Percentiles rank a stretch among this genome's conserved stretches.
Evolutionary conservation across 306 rosid species (phyloP).

Genomic region (Gynostemma pentaphyllum): DNA sequence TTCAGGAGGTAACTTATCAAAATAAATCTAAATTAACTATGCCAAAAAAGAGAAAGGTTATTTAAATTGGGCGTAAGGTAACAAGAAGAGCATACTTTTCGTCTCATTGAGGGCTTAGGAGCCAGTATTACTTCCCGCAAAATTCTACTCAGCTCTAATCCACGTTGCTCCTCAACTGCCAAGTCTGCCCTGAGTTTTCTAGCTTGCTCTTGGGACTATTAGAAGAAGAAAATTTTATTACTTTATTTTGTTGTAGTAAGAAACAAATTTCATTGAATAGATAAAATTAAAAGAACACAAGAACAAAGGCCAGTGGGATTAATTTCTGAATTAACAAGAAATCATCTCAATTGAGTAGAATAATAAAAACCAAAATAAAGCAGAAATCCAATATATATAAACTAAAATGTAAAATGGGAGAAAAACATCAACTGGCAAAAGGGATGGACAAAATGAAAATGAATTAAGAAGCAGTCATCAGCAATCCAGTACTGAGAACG

Average conservation of each 20-base stretch:
- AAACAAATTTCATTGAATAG: too few species aligned
- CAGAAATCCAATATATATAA: neutral
- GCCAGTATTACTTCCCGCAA: slow-evolving; percentile 78
- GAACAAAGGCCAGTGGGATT: too few species aligned
- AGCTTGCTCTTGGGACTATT: slow-evolving; percentile 76
- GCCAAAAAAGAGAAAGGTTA: neutral
- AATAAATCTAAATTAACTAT: neutral
- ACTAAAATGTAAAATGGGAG: neutral
- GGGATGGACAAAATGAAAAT: neutral
- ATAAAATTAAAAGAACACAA: too few species aligned
- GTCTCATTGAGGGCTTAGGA: slow-evolving; percentile 55
- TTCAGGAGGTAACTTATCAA: neutral
- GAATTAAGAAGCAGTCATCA: neutral
- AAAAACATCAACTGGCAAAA: neutral
- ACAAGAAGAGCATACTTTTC: slow-evolving; percentile 43
- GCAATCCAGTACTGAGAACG: neutral
- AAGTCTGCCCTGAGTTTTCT: slow-evolving; percentile 73
- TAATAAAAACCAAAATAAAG: neutral
- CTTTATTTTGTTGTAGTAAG: too few species aligned
- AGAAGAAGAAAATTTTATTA: slow-evolving; percentile 12
- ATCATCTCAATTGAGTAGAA: neutral
- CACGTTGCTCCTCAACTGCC: slow-evolving; percentile 85
- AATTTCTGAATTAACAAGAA: neutral
- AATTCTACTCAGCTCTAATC: slow-evolving; percentile 70
- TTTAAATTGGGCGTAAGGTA: neutral